These are phyloP conservation scores for Eimeria maxima DNA, from an alignment of 169 alveolate species.

Conservation along the genomic window DNA sequence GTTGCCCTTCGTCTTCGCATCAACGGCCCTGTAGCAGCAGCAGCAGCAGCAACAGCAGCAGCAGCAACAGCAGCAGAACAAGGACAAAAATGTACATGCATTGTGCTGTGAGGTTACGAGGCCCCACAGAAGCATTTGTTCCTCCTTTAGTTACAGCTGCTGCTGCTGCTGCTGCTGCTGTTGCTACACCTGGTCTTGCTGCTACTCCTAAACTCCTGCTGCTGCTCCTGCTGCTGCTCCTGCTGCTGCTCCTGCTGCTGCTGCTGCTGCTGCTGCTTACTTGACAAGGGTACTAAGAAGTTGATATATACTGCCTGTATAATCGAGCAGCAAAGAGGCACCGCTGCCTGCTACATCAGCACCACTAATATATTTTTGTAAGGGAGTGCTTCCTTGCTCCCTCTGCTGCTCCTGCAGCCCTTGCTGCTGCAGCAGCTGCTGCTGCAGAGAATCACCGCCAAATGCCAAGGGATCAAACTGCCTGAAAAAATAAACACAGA, in stretches of 20 bases:
- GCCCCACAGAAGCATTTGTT: not conserved
- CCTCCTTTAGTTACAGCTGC: not conserved
- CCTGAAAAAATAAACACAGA: not conserved
- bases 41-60: conserved; percentile 20
- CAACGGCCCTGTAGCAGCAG: conserved; percentile 8
- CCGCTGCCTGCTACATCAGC: conserved; percentile 48
- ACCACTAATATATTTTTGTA: not conserved
- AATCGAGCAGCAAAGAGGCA: conserved; percentile 16
- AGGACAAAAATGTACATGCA: too few species aligned
- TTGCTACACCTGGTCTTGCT: not conserved
- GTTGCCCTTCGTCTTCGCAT: not conserved
- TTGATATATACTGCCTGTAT: conserved; percentile 23
- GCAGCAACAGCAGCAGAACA: not conserved
- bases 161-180: too few species aligned
- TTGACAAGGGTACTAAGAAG: conserved; percentile 10
- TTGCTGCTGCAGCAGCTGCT: not conserved
- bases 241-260: too few species aligned
- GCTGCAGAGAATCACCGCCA: conserved; percentile 30
- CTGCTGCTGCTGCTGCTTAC: conserved; percentile 18
- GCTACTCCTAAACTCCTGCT: not conserved
- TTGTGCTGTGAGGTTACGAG: too few species aligned
- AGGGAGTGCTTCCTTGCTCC: conserved; percentile 1
- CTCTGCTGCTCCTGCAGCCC: conserved; percentile 5
- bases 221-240: too few species aligned
- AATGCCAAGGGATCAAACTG: conserved; percentile 22